phyloP scores from a whole-genome alignment of 345 rosid genomes.

The Punica granatum region DNA sequence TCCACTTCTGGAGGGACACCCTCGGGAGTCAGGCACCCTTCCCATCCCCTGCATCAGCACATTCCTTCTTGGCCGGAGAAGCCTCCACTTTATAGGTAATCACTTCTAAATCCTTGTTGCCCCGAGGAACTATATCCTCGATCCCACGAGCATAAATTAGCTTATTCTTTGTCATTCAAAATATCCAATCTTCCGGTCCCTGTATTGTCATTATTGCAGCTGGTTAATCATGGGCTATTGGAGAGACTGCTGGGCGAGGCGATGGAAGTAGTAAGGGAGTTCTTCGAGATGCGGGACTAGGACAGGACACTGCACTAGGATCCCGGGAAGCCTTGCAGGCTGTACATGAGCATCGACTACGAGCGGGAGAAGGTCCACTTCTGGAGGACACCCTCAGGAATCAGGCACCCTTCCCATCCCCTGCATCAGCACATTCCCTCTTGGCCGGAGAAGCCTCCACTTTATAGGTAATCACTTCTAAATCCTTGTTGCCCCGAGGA shows the following conservation, averaged over 20 bases:
- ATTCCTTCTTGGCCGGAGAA: conserved; percentile 12
- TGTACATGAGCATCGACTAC: conserved; percentile 16
- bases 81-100: conserved; percentile 2
- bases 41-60: conserved; percentile 14
- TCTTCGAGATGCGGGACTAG: conserved; percentile 10
- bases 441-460: conserved; percentile 15
- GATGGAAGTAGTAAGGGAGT: conserved; percentile 12
- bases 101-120: not conserved
- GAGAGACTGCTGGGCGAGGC: conserved; percentile 11
- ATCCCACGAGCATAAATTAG: too few relatives aligned
- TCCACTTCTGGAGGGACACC: conserved; percentile 15
- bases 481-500: not conserved
- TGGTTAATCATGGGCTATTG: conserved; percentile 19
- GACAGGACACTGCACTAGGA: conserved; percentile 17
- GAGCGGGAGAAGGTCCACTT: conserved; percentile 14
- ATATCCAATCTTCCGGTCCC: too few relatives aligned
- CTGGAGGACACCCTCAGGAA: conserved; percentile 15
- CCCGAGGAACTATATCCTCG: too few relatives aligned
- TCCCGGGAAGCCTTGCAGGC: conserved; percentile 14
- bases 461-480: not conserved
- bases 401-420: conserved; percentile 16
- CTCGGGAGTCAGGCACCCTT: conserved; percentile 11
- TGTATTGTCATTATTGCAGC: not conserved
- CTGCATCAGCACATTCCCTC: conserved; percentile 7
- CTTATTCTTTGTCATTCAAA: too few relatives aligned